Evolutionary conservation across 129 eudicot genomes (phyloP), one percentile per base, ranked within the genome.

Genomic region (Chrysanthemum lavandulifolium): DNA sequence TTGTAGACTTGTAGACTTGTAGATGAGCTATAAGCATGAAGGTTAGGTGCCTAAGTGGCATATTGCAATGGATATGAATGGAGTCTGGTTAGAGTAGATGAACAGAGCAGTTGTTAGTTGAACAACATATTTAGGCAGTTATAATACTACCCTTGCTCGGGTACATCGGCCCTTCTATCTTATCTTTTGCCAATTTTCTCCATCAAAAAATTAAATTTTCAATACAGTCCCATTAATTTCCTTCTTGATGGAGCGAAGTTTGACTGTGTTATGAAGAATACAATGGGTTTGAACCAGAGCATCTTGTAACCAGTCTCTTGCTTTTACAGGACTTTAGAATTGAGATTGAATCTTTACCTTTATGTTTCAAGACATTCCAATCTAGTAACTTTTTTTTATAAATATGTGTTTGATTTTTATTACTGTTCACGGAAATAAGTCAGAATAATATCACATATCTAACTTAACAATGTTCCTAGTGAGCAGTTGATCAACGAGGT

Each of bases 61-160:
- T 51, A 64, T n/a, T 63, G 49, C 68, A 10, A 63, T n/a, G 50
- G 21, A 67, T 67, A 47, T 67, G 16, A 67, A 67, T 49, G 60
- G 60, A 58, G 40, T 68, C 73, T 68, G 47, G 73, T 68, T 68
- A 19, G 73, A 49, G 73, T 50, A 50, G 73, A 68, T 50, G 73
- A 68, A 4, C 57, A 67, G 36, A 67, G 33, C 13, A 48, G 16
- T 18, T 10, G 71, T 66, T 67, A 12, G 57, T 48, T 51, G 36
- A 67, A 68, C 72, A 9, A 68, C n/a, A 6, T 11, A 15, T 36
- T n/a, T 50, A 43, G 15, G 47, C 47, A 68, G 47, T 66, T 65
- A 65, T 61, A 33, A 33, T 33, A 33, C 43, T 33, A 33, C 43
- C 8, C 8, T 33, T 33, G 43, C 0, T 33, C 43, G 8, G 43